Conservation (phyloP, 352 stramenopile genomes). For the Globisporangium canariense region DNA sequence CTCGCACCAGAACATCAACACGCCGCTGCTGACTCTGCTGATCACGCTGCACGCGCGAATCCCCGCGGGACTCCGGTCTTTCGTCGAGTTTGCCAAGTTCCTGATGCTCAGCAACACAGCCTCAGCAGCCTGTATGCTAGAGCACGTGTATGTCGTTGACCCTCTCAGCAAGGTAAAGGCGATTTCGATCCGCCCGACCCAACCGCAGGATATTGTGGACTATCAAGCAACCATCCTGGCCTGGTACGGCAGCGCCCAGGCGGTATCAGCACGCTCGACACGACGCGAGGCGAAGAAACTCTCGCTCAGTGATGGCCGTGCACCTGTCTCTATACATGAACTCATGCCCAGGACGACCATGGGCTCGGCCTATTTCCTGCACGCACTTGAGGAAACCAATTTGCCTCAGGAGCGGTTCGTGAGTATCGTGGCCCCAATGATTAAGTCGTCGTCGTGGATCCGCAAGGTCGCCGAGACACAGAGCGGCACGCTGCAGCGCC, state of each 20-base stretch:
- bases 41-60: constrained; percentile 30
- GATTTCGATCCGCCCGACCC: constrained; percentile 10
- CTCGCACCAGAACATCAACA: constrained; percentile 17
- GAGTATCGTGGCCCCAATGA: constrained; percentile 51
- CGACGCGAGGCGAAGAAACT: not conserved
- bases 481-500: constrained; percentile 46
- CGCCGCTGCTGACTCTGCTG: constrained; percentile 32
- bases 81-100: constrained; percentile 70
- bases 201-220: constrained; percentile 8
- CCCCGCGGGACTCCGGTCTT: constrained; percentile 39
- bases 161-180: not conserved
- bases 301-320: not conserved
- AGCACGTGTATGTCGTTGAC: constrained; percentile 43
- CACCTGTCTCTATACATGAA: constrained; percentile 9
- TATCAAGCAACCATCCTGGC: constrained; percentile 22
- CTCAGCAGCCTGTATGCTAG: constrained; percentile 41
- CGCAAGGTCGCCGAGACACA: constrained; percentile 48
- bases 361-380: constrained; percentile 40
- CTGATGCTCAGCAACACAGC: constrained; percentile 35
- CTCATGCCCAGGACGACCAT: constrained; percentile 45
- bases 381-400: constrained; percentile 43
- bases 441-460: constrained; percentile 63
- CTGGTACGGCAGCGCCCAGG: constrained; percentile 27
- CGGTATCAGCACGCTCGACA: constrained; percentile 11
- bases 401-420: constrained; percentile 55